Base-by-base conservation (phyloP, 306 rosid species). In the Dicorynia guianensis region DNA sequence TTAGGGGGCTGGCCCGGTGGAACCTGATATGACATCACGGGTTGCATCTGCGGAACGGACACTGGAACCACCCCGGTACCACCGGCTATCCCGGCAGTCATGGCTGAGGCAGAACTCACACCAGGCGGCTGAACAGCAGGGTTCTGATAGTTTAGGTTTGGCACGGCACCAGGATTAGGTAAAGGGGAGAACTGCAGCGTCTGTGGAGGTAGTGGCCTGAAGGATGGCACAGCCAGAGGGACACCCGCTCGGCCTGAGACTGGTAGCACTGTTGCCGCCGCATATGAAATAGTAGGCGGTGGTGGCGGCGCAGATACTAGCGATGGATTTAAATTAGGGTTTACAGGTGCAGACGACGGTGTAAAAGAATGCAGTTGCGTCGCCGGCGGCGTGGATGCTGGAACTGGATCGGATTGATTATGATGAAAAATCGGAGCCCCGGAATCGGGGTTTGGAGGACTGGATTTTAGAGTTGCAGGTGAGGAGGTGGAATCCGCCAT, bases 401-500 rank as follows among this genome's bases (percentile, higher is more conserved):
- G 85, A 14, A 36, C 35, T 10, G 89, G 85, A 81, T 85, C 84
- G 77, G 90, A 68, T 76, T 72, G 90, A n/a, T 60, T 79, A 3
- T 79, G 40, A 55, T 69, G 80, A 17, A 82, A 39, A 64, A 46
- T 80, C n/a, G 89, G 81, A 55, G 81, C 71, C 20, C 68, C 74
- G 7, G 86, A 76, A 18, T 78, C 87, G 61, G 86, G 12, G 12
- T 35, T 15, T 25, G 80, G 86, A 14, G 87, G 83, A 25, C 2
- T 25, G 30, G 30, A 25, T 11, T 90, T 79, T 67, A 71, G 71
- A 57, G 87, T 83, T 19, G 84, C 83, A 25, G 93, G 85, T 67
- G 95, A 75, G 13, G 93, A 46, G 39, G 90, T 58, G 57, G 93
- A 72, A 59, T 93, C 98, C 72, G 98, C 97, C 99, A 96, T 96